phyloP scores from a whole-genome alignment of 2,329 filamentous ascomycete species.

The Tolypocladium tropicale region DNA sequence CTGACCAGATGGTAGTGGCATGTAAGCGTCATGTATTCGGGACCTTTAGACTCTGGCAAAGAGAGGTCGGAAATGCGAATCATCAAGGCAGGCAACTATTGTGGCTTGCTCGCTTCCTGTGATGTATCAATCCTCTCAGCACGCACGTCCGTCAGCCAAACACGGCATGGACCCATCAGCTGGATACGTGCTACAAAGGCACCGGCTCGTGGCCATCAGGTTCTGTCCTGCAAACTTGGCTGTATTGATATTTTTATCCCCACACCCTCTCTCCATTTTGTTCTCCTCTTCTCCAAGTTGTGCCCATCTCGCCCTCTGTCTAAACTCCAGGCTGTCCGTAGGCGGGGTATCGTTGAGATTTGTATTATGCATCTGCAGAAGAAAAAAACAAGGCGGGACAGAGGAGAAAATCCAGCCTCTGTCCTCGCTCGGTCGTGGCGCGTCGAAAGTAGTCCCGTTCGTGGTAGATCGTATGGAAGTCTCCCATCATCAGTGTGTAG shows the following conservation, averaged over 20 bases:
- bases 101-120: not conserved
- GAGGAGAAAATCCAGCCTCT: not conserved
- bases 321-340: constrained; percentile 9
- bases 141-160: not conserved
- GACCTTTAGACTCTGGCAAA: not conserved
- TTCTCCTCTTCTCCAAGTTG: not conserved
- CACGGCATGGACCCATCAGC: not conserved
- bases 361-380: constrained; percentile 22
- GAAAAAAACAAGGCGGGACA: constrained; percentile 7
- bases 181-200: not conserved
- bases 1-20: no score
- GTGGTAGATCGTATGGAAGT: constrained; percentile 1
- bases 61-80: not conserved
- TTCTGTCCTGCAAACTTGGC: not conserved
- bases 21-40: not conserved
- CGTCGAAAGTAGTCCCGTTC: constrained; percentile 2
- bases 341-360: constrained; percentile 30
- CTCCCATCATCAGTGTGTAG: constrained; percentile 14
- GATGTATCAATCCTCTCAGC: not conserved
- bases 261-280: not conserved
- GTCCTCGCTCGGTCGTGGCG: constrained; percentile 4
- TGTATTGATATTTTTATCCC: not conserved
- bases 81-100: not conserved
- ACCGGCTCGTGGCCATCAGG: not conserved
- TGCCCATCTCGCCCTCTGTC: constrained; percentile 4